Evolutionary conservation across 495 filamentous ascomycete species (phyloP).

Genomic region (Penicillium daleae): DNA sequence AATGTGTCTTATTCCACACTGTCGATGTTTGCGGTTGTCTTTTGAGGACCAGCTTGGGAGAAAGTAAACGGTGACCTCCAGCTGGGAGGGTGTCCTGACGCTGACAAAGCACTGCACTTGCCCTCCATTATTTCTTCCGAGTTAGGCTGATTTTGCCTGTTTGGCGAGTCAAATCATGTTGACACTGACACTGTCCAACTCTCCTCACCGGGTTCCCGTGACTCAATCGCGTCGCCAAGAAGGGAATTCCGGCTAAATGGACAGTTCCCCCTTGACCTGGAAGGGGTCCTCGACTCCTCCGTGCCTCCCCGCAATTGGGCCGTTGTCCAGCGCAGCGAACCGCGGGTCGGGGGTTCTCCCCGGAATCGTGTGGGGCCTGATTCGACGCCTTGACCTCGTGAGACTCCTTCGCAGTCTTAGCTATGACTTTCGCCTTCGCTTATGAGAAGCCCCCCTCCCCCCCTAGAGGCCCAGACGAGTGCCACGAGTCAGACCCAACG

Average conservation of each 20-base stretch:
- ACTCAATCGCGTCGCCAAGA: constrained; percentile 5
- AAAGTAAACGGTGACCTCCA: too few relatives aligned
- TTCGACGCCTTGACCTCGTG: not conserved
- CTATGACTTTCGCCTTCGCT: not conserved
- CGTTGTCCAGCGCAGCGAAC: too few relatives aligned
- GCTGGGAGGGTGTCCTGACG: not conserved
- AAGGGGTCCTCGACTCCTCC: not conserved
- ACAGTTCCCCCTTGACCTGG: not conserved
- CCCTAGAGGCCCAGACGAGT: too few relatives aligned
- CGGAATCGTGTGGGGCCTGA: not conserved
- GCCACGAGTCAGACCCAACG: not conserved
- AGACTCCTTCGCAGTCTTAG: not conserved
- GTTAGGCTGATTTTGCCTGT: not conserved
- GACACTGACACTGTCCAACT: not conserved
- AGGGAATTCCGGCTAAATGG: constrained; percentile 18
- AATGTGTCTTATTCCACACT: not conserved
- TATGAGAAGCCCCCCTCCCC: too few relatives aligned
- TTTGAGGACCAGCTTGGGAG: not conserved
- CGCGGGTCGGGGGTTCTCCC: not conserved
- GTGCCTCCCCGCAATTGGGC: constrained; percentile 11
- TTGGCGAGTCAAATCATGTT: not conserved
- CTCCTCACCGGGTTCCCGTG: not conserved
- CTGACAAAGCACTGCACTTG: constrained; percentile 6
- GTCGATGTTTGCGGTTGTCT: not conserved
- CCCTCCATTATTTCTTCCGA: not conserved